Conservation (phyloP, 768 basidiomycete genomes). For the Coprinellus aureogranulatus region DNA sequence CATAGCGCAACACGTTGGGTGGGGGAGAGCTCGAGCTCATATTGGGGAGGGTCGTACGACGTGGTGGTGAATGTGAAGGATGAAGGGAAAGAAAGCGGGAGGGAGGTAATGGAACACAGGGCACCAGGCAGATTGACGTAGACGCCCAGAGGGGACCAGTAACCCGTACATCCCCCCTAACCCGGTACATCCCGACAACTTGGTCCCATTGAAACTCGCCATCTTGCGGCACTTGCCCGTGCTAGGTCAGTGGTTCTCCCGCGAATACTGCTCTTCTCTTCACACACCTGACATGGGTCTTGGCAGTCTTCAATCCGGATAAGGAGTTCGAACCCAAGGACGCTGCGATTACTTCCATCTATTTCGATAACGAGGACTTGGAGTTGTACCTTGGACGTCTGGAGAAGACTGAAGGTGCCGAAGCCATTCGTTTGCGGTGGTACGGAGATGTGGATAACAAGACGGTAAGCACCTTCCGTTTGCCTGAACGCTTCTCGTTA, state of each 20-base stretch:
- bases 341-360: constrained; percentile 94
- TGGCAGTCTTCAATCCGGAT: constrained; percentile 85
- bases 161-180: too few relatives aligned
- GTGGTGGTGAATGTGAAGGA: too few relatives aligned
- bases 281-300: not conserved
- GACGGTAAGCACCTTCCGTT: too few relatives aligned
- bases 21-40: too few relatives aligned
- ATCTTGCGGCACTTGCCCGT: constrained; percentile 93
- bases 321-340: constrained; percentile 90
- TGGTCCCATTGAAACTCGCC: constrained; percentile 89
- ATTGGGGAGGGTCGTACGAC: too few relatives aligned
- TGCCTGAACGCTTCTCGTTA: too few relatives aligned
- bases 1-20: too few relatives aligned
- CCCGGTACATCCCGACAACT: constrained; percentile 92
- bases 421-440: constrained; percentile 95
- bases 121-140: too few relatives aligned
- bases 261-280: too few relatives aligned
- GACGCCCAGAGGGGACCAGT: too few relatives aligned
- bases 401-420: constrained; percentile 98
- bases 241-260: constrained; percentile 56
- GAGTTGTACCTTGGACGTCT: constrained; percentile 95
- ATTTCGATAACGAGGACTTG: constrained; percentile 94
- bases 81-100: too few relatives aligned
- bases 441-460: constrained; percentile 86
- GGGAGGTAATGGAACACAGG: too few relatives aligned